These are phyloP conservation scores for Grigorovia jiainica DNA, from an alignment of 805 yeast genomes.

Conservation along the genomic window DNA sequence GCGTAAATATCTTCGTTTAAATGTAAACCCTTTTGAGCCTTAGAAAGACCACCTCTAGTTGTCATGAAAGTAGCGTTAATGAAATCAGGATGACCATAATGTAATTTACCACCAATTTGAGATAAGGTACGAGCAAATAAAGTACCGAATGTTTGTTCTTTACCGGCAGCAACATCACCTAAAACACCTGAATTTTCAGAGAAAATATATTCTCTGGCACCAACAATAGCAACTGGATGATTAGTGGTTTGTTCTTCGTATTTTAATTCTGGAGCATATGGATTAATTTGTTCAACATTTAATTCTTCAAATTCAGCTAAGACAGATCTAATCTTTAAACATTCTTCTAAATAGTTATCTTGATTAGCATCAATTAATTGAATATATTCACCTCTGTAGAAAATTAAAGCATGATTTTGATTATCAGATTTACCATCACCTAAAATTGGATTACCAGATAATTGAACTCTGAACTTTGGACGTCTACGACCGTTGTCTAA, in stretches of 20 bases:
- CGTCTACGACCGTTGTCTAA: conserved; percentile 65
- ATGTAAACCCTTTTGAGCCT: conserved; percentile 80
- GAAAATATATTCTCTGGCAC: conserved; percentile 81
- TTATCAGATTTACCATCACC: conserved; percentile 89
- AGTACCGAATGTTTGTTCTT: conserved; percentile 84
- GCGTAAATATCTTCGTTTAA: conserved; percentile 84
- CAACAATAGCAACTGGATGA: conserved; percentile 75
- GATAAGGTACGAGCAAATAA: conserved; percentile 75
- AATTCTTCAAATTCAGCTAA: conserved; percentile 77
- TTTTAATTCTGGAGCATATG: conserved; percentile 67
- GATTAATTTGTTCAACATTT: conserved; percentile 67
- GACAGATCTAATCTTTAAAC: conserved; percentile 72
- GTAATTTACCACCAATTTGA: conserved; percentile 77
- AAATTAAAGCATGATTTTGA: conserved; percentile 72
- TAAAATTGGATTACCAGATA: conserved; percentile 76
- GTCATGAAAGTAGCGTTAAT: conserved; percentile 66
- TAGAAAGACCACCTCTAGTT: conserved; percentile 82
- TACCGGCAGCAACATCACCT: conserved; percentile 88
- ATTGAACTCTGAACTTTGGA: conserved; percentile 65
- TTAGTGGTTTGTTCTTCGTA: conserved; percentile 40
- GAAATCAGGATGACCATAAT: conserved; percentile 87
- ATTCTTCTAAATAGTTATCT: conserved; percentile 78
- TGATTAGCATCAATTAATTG: conserved; percentile 83
- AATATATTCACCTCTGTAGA: conserved; percentile 77
- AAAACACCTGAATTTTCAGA: conserved; percentile 78